Conservation (phyloP, 2,329 filamentous ascomycete species). For the Penicillium nordicum region DNA sequence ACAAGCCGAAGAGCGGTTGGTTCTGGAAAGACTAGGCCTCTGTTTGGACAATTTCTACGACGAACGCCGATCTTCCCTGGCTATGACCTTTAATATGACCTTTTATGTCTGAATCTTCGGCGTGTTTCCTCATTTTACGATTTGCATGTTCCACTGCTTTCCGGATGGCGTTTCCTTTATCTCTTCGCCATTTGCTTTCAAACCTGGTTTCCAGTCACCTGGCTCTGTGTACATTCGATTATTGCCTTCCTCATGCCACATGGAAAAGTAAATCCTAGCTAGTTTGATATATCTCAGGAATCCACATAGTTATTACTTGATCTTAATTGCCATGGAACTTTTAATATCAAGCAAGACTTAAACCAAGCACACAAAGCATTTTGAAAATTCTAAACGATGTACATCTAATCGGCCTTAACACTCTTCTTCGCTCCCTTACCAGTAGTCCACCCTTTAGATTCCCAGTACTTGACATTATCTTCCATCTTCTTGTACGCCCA, state of each 20-base stretch:
- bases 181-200: background rate
- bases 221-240: background rate
- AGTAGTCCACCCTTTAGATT: constrained; percentile 36
- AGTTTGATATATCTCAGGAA: background rate
- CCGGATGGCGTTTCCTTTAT: background rate
- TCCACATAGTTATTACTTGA: background rate
- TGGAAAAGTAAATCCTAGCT: background rate
- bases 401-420: constrained; percentile 32
- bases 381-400: background rate
- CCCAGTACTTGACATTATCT: constrained; percentile 44
- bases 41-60: background rate
- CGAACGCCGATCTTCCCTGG: background rate
- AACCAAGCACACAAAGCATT: background rate
- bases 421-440: constrained; percentile 36
- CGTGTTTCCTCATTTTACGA: background rate
- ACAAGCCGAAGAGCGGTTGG: constrained; percentile 30
- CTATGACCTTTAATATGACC: background rate
- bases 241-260: background rate
- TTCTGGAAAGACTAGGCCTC: constrained; percentile 36
- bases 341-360: background rate
- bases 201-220: background rate
- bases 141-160: background rate
- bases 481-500: constrained; percentile 52
- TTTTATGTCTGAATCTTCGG: background rate
- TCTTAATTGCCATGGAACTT: background rate